These are phyloP conservation scores for Candida maris DNA, from an alignment of 805 yeast genomes.

Conservation along the genomic window DNA sequence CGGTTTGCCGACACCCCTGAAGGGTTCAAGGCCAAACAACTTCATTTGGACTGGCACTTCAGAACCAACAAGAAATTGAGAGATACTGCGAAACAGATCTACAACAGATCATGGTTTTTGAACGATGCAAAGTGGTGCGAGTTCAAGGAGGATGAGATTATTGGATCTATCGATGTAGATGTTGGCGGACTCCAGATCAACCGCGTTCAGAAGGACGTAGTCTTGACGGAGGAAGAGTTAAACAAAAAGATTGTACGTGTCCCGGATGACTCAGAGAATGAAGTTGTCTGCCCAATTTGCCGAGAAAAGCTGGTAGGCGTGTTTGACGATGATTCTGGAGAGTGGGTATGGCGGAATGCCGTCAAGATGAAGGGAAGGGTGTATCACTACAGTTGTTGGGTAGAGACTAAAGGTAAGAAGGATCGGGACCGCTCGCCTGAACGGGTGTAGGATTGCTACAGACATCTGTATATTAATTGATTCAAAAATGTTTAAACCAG, in stretches of 20 bases:
- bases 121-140: conserved; percentile 68
- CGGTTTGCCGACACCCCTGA: conserved; percentile 62
- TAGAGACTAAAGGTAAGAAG: conserved; percentile 45
- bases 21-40: conserved; percentile 51
- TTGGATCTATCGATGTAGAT: conserved; percentile 33
- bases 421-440: conserved; percentile 32
- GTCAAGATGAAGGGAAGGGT: conserved; percentile 41
- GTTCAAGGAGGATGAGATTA: conserved; percentile 64
- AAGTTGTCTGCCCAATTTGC: conserved; percentile 64
- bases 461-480: not conserved
- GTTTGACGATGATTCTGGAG: conserved; percentile 71
- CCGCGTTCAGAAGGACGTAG: conserved; percentile 16
- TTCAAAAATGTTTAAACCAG: not conserved
- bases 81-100: conserved; percentile 46
- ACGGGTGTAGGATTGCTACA: conserved; percentile 7
- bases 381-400: conserved; percentile 65
- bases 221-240: conserved; percentile 31
- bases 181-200: conserved; percentile 20
- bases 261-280: conserved; percentile 62
- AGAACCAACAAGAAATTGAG: conserved; percentile 78
- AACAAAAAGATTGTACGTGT: conserved; percentile 53
- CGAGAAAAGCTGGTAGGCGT: conserved; percentile 60
- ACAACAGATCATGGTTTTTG: conserved; percentile 80
- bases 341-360: conserved; percentile 79
- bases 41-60: conserved; percentile 95